These are phyloP conservation scores for Pichia deserticola DNA, from an alignment of 805 yeast species.

Conservation along the genomic window DNA sequence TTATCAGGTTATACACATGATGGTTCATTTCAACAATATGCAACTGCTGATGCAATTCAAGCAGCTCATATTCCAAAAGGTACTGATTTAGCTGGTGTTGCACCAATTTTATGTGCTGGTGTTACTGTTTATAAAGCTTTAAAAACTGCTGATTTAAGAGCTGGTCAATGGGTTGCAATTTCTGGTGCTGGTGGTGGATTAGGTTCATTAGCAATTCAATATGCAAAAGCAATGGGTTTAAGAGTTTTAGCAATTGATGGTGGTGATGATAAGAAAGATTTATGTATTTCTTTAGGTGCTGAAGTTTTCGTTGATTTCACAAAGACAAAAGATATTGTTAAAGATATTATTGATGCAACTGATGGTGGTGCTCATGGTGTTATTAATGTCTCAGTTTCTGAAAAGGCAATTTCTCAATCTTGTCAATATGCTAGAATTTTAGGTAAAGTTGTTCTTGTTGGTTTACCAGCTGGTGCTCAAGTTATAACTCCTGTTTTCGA, in stretches of 20 bases:
- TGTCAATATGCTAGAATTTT: slow-evolving; percentile 50
- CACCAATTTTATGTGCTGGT: slow-evolving; percentile 87
- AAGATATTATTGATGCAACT: slow-evolving; percentile 34
- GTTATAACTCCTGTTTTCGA: slow-evolving; percentile 62
- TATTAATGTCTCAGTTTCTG: slow-evolving; percentile 56
- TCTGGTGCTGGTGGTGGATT: slow-evolving; percentile 83
- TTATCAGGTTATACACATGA: slow-evolving; percentile 84
- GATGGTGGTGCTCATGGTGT: slow-evolving; percentile 58
- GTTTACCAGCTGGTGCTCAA: slow-evolving; percentile 74
- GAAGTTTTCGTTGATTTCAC: slow-evolving; percentile 54
- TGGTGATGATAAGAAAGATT: slow-evolving; percentile 56
- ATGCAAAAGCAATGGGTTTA: slow-evolving; percentile 69
- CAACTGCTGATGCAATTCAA: slow-evolving; percentile 80
- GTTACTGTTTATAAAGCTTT: slow-evolving; percentile 86
- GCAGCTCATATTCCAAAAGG: slow-evolving; percentile 73
- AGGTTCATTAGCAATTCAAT: slow-evolving; percentile 70
- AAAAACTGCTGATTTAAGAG: slow-evolving; percentile 64
- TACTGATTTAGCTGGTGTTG: slow-evolving; percentile 63
- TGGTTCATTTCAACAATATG: slow-evolving; percentile 88
- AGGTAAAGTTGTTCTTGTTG: slow-evolving; percentile 59
- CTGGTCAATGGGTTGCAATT: slow-evolving; percentile 71
- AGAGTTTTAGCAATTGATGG: slow-evolving; percentile 68
- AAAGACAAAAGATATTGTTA: slow-evolving; percentile 35
- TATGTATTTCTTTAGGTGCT: slow-evolving; percentile 52
- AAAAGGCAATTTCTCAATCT: slow-evolving; percentile 44